phyloP scores from a whole-genome alignment of 805 yeast species.

The Danielia reshetovae region DNA sequence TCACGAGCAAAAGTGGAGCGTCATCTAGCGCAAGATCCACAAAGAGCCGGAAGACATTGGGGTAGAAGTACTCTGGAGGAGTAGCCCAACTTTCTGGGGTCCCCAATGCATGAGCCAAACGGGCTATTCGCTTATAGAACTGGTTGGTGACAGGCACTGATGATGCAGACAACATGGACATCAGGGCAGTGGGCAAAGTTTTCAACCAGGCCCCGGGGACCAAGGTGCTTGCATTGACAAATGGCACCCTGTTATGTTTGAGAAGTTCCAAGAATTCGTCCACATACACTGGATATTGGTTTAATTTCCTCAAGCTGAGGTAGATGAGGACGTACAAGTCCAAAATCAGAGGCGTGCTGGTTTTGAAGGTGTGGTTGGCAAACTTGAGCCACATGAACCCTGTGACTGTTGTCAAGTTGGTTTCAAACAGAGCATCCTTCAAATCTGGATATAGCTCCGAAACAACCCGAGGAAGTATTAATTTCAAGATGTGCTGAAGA shows the following conservation, averaged over 20 bases:
- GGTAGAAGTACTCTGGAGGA: constrained; percentile 27
- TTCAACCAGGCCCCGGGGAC: constrained; percentile 37
- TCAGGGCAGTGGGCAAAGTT: constrained; percentile 36
- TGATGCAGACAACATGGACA: constrained; percentile 36
- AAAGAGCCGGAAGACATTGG: constrained; percentile 37
- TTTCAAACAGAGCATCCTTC: constrained; percentile 5
- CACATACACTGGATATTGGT: constrained; percentile 45
- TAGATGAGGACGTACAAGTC: constrained; percentile 43
- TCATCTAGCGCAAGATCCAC: constrained; percentile 42
- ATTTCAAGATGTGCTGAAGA: constrained; percentile 48
- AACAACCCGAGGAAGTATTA: constrained; percentile 24
- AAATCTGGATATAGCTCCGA: constrained; percentile 6
- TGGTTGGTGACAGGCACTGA: constrained; percentile 37
- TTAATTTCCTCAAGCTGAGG: constrained; percentile 45
- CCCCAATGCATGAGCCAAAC: constrained; percentile 8
- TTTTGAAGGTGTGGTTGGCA: constrained; percentile 1
- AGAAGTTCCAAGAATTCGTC: constrained; percentile 45
- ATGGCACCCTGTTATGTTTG: constrained; percentile 46
- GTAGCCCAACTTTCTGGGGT: constrained; percentile 3
- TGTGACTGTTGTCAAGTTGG: constrained; percentile 11
- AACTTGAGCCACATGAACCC: constrained; percentile 33
- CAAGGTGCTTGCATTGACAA: constrained; percentile 33
- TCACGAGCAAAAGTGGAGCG: constrained; percentile 45
- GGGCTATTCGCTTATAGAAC: constrained; percentile 22
- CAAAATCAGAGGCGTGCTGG: constrained; percentile 18